phyloP scores from a whole-genome alignment of 441 rosid species.

The Rhodomyrtus psidioides region DNA sequence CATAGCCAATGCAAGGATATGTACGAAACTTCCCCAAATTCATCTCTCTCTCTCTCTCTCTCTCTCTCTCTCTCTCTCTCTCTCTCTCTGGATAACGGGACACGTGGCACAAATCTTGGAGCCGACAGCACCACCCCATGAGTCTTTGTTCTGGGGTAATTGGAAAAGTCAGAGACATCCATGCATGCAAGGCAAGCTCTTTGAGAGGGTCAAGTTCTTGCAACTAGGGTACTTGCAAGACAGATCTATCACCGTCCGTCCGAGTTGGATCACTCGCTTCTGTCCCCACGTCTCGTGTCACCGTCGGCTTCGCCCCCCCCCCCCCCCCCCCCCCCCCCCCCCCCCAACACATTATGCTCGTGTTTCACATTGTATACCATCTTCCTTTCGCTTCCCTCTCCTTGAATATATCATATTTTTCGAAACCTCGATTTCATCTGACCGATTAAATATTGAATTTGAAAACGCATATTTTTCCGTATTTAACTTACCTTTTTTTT shows the following conservation, averaged over 20 bases:
- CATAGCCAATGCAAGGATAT: not conserved
- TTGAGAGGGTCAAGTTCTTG: conserved; percentile 4
- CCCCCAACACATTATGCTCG: conserved; percentile 24
- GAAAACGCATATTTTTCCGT: not conserved
- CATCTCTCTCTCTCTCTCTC: not conserved
- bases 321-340: conserved; percentile 6
- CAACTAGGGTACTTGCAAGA: not conserved
- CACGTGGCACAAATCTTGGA: conserved; percentile 9
- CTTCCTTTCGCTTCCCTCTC: not conserved
- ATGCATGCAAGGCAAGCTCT: conserved; percentile 19
- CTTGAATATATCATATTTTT: not conserved
- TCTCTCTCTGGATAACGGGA: not conserved
- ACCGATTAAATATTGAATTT: not conserved
- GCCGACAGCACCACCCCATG: conserved; percentile 22
- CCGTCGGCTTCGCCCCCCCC: conserved; percentile 25
- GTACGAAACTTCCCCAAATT: not conserved
- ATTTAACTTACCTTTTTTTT: not conserved
- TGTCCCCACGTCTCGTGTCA: conserved; percentile 41
- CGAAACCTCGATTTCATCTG: not conserved
- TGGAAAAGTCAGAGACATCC: conserved; percentile 28
- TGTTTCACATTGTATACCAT: conserved; percentile 24
- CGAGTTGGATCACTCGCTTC: conserved; percentile 1
- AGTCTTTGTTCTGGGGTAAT: not conserved
- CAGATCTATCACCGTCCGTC: conserved; percentile 18
- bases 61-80: not conserved